Conservation (phyloP, 1,139 yeast genomes). For the Spencermartinsiella ligniputridi region DNA sequence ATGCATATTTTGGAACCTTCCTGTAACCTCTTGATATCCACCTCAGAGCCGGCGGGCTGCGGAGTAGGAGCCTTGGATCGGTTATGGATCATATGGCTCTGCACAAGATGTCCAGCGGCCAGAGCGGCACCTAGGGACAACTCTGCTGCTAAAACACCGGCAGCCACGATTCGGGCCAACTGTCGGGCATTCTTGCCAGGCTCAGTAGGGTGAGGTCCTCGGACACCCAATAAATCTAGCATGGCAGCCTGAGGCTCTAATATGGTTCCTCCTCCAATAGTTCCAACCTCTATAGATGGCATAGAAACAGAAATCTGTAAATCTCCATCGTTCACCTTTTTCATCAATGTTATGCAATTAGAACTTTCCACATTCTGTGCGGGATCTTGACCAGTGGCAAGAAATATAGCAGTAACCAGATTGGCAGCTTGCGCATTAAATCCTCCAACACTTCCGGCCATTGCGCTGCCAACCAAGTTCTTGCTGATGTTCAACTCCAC, state of each 20-base stretch:
- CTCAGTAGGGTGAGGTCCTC: slow-evolving; percentile 89
- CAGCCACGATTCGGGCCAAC: slow-evolving; percentile 90
- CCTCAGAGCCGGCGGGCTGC: slow-evolving; percentile 28
- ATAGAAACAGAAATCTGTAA: slow-evolving; percentile 88
- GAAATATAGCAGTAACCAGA: slow-evolving; percentile 83
- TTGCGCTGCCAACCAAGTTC: slow-evolving; percentile 92
- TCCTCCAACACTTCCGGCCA: slow-evolving; percentile 98
- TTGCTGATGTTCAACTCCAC: slow-evolving; percentile 85
- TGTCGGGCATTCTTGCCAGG: slow-evolving; percentile 97
- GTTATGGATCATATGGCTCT: slow-evolving; percentile 96
- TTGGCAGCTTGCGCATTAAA: slow-evolving; percentile 98
- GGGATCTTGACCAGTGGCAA: slow-evolving; percentile 98
- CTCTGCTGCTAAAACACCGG: slow-evolving; percentile 95
- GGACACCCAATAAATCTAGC: slow-evolving; percentile 90
- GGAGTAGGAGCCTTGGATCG: slow-evolving; percentile 57
- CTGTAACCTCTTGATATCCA: slow-evolving; percentile 52
- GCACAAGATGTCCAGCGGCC: slow-evolving; percentile 98
- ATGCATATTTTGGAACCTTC: slow-evolving; percentile 74
- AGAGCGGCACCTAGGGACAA: slow-evolving; percentile 89
- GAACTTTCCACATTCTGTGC: slow-evolving; percentile 98
- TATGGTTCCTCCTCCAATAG: slow-evolving; percentile 98
- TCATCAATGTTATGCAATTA: slow-evolving; percentile 94
- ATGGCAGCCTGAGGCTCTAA: slow-evolving; percentile 96
- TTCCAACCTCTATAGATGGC: slow-evolving; percentile 99
- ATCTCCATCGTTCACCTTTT: slow-evolving; percentile 70